Evolutionary conservation across 2,329 filamentous ascomycete species (phyloP), one percentile per base, ranked within the genome.

Genomic region (Rutstroemia sydowiana): DNA sequence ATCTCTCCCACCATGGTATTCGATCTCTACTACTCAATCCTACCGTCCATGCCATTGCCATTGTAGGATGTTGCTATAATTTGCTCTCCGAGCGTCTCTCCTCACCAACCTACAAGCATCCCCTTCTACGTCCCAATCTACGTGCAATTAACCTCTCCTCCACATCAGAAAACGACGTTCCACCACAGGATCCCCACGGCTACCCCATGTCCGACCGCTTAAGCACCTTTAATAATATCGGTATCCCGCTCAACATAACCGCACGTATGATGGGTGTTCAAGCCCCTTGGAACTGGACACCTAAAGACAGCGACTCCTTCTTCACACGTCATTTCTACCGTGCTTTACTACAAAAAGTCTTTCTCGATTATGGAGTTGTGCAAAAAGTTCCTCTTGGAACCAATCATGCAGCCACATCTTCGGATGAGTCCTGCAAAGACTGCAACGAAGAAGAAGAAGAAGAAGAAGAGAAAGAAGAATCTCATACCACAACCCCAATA

Each of bases 21-120:
- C 84, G 88, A 13, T 95, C 92, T 0, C 78, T 98, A 18, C 71
- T 91, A 1, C 71, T 95, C 52, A 97, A 96, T 65, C 85, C 87
- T 0, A 79, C 83, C 4, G 91, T 97, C 51, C 81, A 82, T 30
- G 89, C 90, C n/a, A 85, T 97, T 20, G 92, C 92, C 53, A 91
- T 98, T 66, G 89, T 98, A 55, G 93, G 93, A 43, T 98, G 93
- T 73, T 98, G 93, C 75, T 97, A 98, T 75, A 98, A 98, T 63
- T 81, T 97, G 5, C 73, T 97, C 60, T 96, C 92, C 0, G 93
- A 97, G 70, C 83, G 88, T 52, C 79, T 96, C 11, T 88, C 88
- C 0, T 88, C 90, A 1, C 86, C 89, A 16, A 90, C 88, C 0
- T 92, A 88, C 73, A 95, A 96, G 68, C 77, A 88, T 18, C 85